A percentile compares a stretch with the other conserved stretches of the same genome.
phyloP scores from a whole-genome alignment of 1,284 basidiomycete species.

The Marasmius fiardii region DNA sequence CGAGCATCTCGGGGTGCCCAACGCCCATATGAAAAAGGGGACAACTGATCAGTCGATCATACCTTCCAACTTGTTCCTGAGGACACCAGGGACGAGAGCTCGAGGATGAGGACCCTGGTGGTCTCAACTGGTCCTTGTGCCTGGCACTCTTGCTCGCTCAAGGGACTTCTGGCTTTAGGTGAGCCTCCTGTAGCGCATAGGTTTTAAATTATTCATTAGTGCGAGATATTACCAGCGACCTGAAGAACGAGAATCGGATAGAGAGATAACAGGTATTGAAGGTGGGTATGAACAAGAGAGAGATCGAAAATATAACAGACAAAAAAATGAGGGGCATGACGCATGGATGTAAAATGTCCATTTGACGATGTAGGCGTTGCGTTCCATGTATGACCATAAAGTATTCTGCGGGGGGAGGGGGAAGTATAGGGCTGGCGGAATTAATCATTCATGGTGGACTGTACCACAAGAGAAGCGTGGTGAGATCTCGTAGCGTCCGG shows the following conservation, averaged over 20 bases:
- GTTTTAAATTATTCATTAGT: slow-evolving; percentile 23
- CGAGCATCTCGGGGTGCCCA: too few relatives aligned
- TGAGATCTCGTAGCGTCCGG: slow-evolving; percentile 10
- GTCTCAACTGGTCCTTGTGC: too few relatives aligned
- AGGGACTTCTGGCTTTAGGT: neutral
- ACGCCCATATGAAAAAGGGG: too few relatives aligned
- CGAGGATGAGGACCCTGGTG: too few relatives aligned
- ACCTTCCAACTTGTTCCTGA: too few relatives aligned
- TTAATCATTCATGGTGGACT: neutral
- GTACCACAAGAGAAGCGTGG: slow-evolving; percentile 16
- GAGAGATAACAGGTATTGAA: slow-evolving; percentile 8
- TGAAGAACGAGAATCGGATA: slow-evolving; percentile 13
- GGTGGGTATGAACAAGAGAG: slow-evolving; percentile 9
- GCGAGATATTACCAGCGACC: slow-evolving; percentile 26
- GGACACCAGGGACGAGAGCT: too few relatives aligned
- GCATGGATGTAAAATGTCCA: slow-evolving; percentile 11
- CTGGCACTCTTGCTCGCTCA: too few relatives aligned
- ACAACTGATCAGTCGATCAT: too few relatives aligned
- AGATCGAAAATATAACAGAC: slow-evolving; percentile 12
- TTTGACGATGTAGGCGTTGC: slow-evolving; percentile 10
- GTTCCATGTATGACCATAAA: slow-evolving; percentile 15
- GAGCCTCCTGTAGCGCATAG: neutral
- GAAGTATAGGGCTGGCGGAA: neutral
- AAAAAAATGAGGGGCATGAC: slow-evolving; percentile 2
- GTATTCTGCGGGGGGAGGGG: neutral